phyloP scores from a whole-genome alignment of 495 filamentous ascomycete species.

The Daldinia childiae region DNA sequence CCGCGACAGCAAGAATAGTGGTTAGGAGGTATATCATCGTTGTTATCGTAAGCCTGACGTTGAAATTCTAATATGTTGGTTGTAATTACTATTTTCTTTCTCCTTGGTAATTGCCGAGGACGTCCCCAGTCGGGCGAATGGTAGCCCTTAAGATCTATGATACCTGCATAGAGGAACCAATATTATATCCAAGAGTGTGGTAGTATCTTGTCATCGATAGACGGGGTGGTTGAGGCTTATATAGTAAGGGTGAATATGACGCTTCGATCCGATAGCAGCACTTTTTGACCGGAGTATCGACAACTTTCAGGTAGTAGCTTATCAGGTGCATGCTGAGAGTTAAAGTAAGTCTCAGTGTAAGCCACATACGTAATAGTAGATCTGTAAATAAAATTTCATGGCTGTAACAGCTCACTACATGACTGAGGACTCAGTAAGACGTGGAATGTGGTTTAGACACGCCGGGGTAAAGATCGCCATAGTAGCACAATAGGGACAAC shows the following conservation, averaged over 20 bases:
- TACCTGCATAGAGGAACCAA: conserved; percentile 7
- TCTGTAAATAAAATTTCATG: background rate
- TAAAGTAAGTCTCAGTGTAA: background rate
- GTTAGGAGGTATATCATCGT: conserved; percentile 9
- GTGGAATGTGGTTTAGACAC: conserved; percentile 25
- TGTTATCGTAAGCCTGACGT: background rate
- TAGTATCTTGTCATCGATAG: background rate
- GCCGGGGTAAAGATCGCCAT: conserved; percentile 1
- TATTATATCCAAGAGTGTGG: background rate
- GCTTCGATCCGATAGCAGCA: conserved; percentile 1
- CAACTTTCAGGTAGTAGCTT: background rate
- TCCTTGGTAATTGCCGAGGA: conserved; percentile 11
- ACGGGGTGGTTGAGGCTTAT: background rate
- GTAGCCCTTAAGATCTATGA: conserved; percentile 9
- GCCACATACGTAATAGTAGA: conserved; percentile 29
- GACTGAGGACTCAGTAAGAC: background rate
- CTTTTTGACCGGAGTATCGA: conserved; percentile 3
- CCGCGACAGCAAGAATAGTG: background rate
- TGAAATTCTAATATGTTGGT: background rate
- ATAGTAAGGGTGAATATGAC: conserved; percentile 9
- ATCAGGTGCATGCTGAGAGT: background rate
- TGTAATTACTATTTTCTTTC: conserved; percentile 15
- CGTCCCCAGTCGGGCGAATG: conserved; percentile 15
- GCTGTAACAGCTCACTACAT: background rate
- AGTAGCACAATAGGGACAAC: background rate